Evolutionary conservation across 805 yeast species (phyloP).

Genomic region (Candida tibetensis): DNA sequence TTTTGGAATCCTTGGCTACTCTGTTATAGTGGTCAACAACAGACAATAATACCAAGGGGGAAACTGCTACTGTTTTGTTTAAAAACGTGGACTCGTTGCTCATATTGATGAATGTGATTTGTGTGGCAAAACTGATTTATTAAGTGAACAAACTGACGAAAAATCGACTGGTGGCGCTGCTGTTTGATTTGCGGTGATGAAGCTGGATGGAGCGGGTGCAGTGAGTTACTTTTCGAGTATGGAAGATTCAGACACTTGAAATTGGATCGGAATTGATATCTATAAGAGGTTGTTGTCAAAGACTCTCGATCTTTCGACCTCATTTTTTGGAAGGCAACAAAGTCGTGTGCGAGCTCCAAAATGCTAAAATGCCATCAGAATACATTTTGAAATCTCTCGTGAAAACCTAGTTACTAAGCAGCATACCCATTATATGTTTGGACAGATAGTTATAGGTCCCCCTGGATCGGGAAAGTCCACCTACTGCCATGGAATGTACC

Average conservation of each 20-base stretch:
- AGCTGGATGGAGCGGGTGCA: too few species aligned
- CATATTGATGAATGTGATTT: slow-evolving; percentile 19
- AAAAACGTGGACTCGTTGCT: slow-evolving; percentile 39
- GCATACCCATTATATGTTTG: slow-evolving; percentile 48
- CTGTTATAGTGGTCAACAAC: slow-evolving; percentile 95
- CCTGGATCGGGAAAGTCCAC: slow-evolving; percentile 98
- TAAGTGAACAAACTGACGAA: too few species aligned
- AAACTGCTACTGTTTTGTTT: slow-evolving; percentile 73
- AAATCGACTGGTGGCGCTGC: too few species aligned
- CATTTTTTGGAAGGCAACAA: background rate
- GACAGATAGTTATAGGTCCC: slow-evolving; percentile 94
- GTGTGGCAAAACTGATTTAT: slow-evolving; percentile 4
- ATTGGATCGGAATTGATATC: background rate
- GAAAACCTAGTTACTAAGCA: too few species aligned
- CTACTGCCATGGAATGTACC: slow-evolving; percentile 87
- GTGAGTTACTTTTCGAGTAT: too few species aligned
- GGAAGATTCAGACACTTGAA: too few species aligned
- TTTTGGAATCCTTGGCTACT: slow-evolving; percentile 64
- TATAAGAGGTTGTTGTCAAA: background rate
- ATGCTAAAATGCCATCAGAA: too few species aligned
- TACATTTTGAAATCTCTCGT: too few species aligned
- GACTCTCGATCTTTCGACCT: background rate
- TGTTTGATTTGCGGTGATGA: too few species aligned
- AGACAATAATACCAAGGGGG: slow-evolving; percentile 90
- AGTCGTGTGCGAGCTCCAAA: too few species aligned